Conservation (phyloP, 495 filamentous ascomycete species). For the Penicillium coprophilum region DNA sequence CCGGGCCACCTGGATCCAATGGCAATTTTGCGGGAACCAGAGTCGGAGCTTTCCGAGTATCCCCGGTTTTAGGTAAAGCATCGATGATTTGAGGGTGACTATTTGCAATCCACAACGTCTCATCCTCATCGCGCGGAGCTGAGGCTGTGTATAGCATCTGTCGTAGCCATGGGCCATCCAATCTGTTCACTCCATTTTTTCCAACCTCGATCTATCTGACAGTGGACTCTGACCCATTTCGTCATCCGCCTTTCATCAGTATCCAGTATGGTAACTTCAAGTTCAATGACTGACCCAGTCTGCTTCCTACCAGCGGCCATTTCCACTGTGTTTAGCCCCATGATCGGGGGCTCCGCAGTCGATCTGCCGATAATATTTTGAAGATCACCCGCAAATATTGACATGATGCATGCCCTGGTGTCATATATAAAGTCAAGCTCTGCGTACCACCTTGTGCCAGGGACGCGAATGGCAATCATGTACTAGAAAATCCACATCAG, state of each 20-base stretch:
- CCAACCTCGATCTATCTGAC: not conserved
- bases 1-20: not conserved
- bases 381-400: not conserved
- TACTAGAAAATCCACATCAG: not conserved
- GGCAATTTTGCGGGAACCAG: not conserved
- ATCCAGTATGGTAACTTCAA: not conserved
- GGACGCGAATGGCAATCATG: not conserved
- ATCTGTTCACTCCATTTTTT: not conserved
- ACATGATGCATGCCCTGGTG: not conserved
- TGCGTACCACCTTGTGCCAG: not conserved
- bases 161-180: conserved; percentile 1
- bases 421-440: not conserved
- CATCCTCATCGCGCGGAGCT: not conserved
- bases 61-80: not conserved
- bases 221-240: not conserved
- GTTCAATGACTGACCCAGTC: not conserved
- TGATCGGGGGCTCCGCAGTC: not conserved
- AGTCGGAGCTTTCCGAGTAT: not conserved
- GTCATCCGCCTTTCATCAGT: not conserved
- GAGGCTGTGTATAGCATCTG: not conserved
- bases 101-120: not conserved
- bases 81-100: not conserved
- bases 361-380: not conserved
- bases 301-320: not conserved
- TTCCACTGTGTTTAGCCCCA: not conserved